Evolutionary conservation across 257 asterid species (phyloP).

Genomic region (Solanum lycopersicoides): DNA sequence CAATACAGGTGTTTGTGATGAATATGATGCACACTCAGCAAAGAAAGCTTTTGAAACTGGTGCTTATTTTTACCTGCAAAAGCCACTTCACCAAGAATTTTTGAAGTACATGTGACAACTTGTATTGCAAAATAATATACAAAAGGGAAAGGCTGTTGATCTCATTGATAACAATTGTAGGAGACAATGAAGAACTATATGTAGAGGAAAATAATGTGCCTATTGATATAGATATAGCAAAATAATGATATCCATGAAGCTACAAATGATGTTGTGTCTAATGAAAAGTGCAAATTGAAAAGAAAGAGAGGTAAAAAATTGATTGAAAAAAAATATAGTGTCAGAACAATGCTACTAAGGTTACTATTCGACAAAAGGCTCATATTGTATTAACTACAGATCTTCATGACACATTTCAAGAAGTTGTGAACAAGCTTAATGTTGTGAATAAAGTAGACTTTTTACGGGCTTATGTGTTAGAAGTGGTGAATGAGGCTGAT

Average conservation of each 20-base stretch:
- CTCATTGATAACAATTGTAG: too few relatives aligned
- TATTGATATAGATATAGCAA: too few relatives aligned
- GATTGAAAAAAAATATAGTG: not conserved
- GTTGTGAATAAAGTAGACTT: too few relatives aligned
- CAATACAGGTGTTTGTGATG: not conserved
- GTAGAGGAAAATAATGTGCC: not conserved
- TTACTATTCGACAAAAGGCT: not conserved
- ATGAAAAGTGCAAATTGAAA: not conserved
- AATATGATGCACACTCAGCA: not conserved
- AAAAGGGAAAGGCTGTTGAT: not conserved
- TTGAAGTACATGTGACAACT: not conserved
- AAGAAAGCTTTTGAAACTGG: not conserved
- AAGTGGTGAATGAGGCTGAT: too few relatives aligned
- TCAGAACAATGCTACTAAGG: not conserved
- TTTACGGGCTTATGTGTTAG: too few relatives aligned
- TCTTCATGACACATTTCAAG: conserved; percentile 6
- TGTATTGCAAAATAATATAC: not conserved
- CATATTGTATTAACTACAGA: not conserved
- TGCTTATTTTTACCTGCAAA: not conserved
- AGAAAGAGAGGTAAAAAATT: too few relatives aligned
- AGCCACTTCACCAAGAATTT: not conserved
- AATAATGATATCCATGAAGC: too few relatives aligned
- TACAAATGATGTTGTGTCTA: not conserved
- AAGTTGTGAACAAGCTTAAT: not conserved
- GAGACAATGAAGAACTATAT: not conserved